These are phyloP conservation scores for Scheffersomyces lignosus DNA, from an alignment of 805 yeast genomes.

Conservation along the genomic window DNA sequence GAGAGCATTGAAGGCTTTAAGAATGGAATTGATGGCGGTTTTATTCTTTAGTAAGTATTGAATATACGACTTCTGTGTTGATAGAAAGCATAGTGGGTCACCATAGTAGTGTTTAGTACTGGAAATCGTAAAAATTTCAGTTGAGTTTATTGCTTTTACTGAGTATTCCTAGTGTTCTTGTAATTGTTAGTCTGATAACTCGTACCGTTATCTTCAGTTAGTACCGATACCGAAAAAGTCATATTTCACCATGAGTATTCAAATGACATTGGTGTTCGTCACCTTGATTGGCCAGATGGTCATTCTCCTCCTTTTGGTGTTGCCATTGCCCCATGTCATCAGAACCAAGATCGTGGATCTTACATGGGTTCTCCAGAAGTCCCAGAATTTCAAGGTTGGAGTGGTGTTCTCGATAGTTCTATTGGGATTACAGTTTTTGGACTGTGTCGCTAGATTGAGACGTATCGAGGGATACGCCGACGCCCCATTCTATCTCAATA, in stretches of 20 bases:
- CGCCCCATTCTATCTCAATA: slow-evolving; percentile 19
- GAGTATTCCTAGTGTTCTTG: too few relatives aligned
- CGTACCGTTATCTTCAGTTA: too few relatives aligned
- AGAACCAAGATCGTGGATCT: slow-evolving; percentile 44
- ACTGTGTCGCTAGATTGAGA: slow-evolving; percentile 49
- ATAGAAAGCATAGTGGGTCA: too few relatives aligned
- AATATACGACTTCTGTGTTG: too few relatives aligned
- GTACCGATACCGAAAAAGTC: too few relatives aligned
- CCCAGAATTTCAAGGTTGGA: slow-evolving; percentile 47
- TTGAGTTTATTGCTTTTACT: too few relatives aligned
- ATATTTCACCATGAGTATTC: slow-evolving; percentile 45
- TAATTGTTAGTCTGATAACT: too few relatives aligned
- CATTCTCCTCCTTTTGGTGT: slow-evolving; percentile 44
- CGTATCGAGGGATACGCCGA: slow-evolving; percentile 17
- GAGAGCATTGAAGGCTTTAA: too few relatives aligned
- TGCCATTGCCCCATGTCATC: slow-evolving; percentile 54
- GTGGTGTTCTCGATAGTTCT: slow-evolving; percentile 40
- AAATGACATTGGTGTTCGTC: slow-evolving; percentile 48
- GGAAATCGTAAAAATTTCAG: too few relatives aligned
- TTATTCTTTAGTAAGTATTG: too few relatives aligned
- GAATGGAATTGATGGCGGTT: too few relatives aligned
- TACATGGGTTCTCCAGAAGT: slow-evolving; percentile 32
- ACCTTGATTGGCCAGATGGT: slow-evolving; percentile 54
- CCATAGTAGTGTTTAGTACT: too few relatives aligned
- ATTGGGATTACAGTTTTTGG: slow-evolving; percentile 52